A percentile compares a stretch with the other conserved stretches of the same genome.
phyloP scores from a whole-genome alignment of 495 filamentous ascomycete genomes.

The Coniosporium apollinis region DNA sequence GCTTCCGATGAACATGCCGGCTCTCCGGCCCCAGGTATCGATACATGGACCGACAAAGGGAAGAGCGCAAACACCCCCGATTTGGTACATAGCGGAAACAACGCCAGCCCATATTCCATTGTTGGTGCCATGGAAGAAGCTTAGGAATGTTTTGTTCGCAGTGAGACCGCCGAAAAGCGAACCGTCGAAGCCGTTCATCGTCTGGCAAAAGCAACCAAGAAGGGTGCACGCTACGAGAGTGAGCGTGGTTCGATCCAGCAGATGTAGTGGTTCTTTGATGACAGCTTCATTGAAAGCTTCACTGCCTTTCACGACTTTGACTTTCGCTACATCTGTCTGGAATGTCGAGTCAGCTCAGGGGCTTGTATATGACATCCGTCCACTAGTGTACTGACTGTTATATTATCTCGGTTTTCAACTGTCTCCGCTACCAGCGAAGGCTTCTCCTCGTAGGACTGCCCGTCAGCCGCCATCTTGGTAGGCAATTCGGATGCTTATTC shows the following conservation, averaged over 20 bases:
- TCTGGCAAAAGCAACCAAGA: slow-evolving; percentile 10
- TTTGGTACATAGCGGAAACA: slow-evolving; percentile 14
- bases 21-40: slow-evolving; percentile 31
- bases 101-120: slow-evolving; percentile 7
- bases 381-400: too few relatives aligned
- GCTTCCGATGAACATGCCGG: slow-evolving; percentile 47
- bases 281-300: slow-evolving; percentile 11
- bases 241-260: neutral
- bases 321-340: slow-evolving; percentile 1
- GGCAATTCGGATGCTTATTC: too few relatives aligned
- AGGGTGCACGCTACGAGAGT: slow-evolving; percentile 7
- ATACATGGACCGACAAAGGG: slow-evolving; percentile 9
- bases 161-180: slow-evolving; percentile 9
- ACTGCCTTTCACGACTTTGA: slow-evolving; percentile 9
- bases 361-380: too few relatives aligned
- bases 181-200: slow-evolving; percentile 14
- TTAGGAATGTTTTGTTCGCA: slow-evolving; percentile 3
- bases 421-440: too few relatives aligned
- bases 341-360: too few relatives aligned
- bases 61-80: slow-evolving; percentile 7
- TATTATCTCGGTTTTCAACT: too few relatives aligned
- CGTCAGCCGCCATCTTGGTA: too few relatives aligned
- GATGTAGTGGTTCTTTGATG: neutral
- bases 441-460: too few relatives aligned
- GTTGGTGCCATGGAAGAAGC: slow-evolving; percentile 9